Conservation (phyloP, 164 flowering plant species). For the Magnolia sinica region DNA sequence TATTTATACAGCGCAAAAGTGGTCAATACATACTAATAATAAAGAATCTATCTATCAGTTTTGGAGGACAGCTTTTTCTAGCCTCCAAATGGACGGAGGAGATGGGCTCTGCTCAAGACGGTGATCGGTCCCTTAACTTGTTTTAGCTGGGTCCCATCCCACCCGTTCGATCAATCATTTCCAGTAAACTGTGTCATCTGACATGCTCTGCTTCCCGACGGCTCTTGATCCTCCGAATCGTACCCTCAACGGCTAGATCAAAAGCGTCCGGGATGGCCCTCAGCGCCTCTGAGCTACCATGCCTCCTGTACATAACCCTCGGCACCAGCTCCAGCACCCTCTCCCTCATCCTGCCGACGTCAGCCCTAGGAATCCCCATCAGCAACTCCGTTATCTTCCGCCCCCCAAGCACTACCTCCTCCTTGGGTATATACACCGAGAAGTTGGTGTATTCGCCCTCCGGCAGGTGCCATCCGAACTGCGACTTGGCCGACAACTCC, state of each 20-base stretch:
- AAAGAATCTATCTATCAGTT: too few relatives aligned
- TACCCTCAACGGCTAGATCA: slow-evolving; percentile 81
- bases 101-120: too few relatives aligned
- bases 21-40: too few relatives aligned
- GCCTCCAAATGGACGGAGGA: too few relatives aligned
- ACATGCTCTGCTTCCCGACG: not conserved
- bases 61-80: too few relatives aligned
- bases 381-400: slow-evolving; percentile 65
- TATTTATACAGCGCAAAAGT: too few relatives aligned
- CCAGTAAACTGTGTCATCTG: too few relatives aligned
- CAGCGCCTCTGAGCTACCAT: slow-evolving; percentile 64
- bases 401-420: slow-evolving; percentile 86
- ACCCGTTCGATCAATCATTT: too few relatives aligned
- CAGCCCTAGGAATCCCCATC: slow-evolving; percentile 45
- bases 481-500: slow-evolving; percentile 64
- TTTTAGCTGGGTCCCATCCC: too few relatives aligned
- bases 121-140: too few relatives aligned
- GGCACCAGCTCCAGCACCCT: slow-evolving; percentile 70
- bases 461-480: slow-evolving; percentile 85
- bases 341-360: slow-evolving; percentile 79
- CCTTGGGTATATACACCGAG: slow-evolving; percentile 80
- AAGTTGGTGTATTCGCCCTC: slow-evolving; percentile 52
- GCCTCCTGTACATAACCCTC: slow-evolving; percentile 70
- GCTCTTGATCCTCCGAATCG: slow-evolving; percentile 41
- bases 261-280: slow-evolving; percentile 69